These are phyloP conservation scores for Phytophthora uliginosa DNA, from an alignment of 352 stramenopile genomes.

Conservation along the genomic window DNA sequence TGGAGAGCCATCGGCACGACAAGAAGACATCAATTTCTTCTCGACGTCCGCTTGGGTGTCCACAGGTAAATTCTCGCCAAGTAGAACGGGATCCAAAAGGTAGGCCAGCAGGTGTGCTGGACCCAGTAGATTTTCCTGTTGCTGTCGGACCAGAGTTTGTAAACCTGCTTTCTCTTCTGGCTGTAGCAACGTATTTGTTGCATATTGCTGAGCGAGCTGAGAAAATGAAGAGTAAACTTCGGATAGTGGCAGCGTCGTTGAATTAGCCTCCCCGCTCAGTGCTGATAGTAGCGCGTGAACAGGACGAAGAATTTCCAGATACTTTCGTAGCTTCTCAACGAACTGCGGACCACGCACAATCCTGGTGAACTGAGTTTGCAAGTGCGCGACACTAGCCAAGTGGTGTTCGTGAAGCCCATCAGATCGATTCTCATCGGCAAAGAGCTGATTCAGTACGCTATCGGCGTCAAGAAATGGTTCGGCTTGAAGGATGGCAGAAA, in stretches of 20 bases:
- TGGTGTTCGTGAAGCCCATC: neutral
- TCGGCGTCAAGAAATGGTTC: conserved; percentile 43
- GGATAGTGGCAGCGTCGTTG: conserved; percentile 34
- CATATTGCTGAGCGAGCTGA: conserved; percentile 33
- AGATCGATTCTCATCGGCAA: conserved; percentile 1
- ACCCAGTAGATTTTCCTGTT: conserved; percentile 30
- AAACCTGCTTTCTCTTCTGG: conserved; percentile 39
- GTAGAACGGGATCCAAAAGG: conserved; percentile 55
- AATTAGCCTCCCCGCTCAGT: conserved; percentile 14
- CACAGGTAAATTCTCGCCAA: conserved; percentile 46
- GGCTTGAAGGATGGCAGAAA: conserved; percentile 39
- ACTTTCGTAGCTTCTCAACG: conserved; percentile 39
- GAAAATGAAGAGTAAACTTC: conserved; percentile 48
- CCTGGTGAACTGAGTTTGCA: conserved; percentile 37
- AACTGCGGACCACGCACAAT: conserved; percentile 38
- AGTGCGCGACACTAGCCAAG: neutral
- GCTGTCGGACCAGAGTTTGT: conserved; percentile 26
- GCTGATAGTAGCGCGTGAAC: conserved; percentile 31
- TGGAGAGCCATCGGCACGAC: conserved; percentile 26
- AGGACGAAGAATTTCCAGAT: conserved; percentile 41
- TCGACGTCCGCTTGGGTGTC: conserved; percentile 47
- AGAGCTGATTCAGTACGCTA: conserved; percentile 17
- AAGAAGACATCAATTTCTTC: conserved; percentile 40
- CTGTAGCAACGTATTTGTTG: conserved; percentile 25
- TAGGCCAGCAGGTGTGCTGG: conserved; percentile 41